Evolutionary conservation across 2,329 filamentous ascomycete genomes (phyloP).

Genomic region (Calonectria hongkongensis): DNA sequence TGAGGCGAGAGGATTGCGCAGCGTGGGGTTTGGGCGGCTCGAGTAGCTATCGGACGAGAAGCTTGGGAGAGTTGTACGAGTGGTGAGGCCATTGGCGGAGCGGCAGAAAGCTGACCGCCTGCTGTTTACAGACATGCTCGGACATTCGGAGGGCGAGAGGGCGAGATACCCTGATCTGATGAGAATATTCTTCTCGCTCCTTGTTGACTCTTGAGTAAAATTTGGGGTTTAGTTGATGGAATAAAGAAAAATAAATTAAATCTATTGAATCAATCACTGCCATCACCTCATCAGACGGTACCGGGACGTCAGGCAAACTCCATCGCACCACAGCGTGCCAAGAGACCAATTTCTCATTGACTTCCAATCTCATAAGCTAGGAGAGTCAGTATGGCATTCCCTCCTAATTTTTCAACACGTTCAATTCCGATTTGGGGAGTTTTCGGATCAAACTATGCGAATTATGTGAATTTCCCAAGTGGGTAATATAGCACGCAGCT

Average conservation of each 20-base stretch:
- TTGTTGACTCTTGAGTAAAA: too few relatives aligned
- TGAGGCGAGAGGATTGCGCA: slow-evolving; percentile 27
- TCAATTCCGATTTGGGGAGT: too few relatives aligned
- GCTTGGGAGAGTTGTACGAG: slow-evolving; percentile 48
- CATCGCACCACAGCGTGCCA: too few relatives aligned
- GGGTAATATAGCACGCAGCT: too few relatives aligned
- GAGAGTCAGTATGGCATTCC: too few relatives aligned
- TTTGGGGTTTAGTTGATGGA: not conserved
- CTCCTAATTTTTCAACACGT: too few relatives aligned
- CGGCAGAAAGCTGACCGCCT: slow-evolving; percentile 53
- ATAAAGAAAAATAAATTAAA: too few relatives aligned
- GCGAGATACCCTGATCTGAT: slow-evolving; percentile 5
- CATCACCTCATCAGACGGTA: not conserved
- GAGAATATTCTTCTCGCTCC: not conserved
- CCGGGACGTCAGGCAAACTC: not conserved
- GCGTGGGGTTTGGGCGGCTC: slow-evolving; percentile 35
- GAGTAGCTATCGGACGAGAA: slow-evolving; percentile 49
- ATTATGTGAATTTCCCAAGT: too few relatives aligned
- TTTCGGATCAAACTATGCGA: too few relatives aligned
- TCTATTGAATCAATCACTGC: not conserved
- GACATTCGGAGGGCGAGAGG: slow-evolving; percentile 5
- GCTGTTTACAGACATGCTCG: slow-evolving; percentile 26
- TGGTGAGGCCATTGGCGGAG: slow-evolving; percentile 49
- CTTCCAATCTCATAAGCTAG: too few relatives aligned
- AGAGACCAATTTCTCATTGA: too few relatives aligned